Percentiles rank a stretch among this genome's conserved stretches.
Conservation (phyloP, 148 eudicot genomes). For the Chenopodium quinoa region DNA sequence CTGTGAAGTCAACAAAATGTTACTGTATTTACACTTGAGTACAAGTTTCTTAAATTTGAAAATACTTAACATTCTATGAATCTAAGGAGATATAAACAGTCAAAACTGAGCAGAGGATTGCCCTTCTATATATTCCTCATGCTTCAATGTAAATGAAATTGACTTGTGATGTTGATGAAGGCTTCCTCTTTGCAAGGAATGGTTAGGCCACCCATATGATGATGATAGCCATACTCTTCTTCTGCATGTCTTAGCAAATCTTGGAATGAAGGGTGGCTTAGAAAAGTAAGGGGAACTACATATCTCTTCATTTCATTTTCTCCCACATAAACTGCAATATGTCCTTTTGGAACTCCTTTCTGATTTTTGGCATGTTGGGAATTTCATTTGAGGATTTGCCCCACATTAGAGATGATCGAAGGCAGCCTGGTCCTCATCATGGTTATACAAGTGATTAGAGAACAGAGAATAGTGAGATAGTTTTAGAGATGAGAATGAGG, state of each 20-base stretch:
- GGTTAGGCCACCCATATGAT: constrained; percentile 54
- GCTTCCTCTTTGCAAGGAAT: constrained; percentile 53
- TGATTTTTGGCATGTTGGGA: constrained; percentile 11
- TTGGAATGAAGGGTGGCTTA: constrained; percentile 47
- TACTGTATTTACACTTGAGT: not conserved
- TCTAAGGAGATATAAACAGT: not conserved
- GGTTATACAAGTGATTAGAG: not conserved
- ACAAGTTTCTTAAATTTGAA: not conserved
- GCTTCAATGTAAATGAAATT: constrained; percentile 9
- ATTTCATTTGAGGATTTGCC: constrained; percentile 19
- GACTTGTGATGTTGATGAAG: constrained; percentile 30
- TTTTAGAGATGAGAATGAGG: not conserved
- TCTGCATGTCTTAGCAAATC: constrained; percentile 38
- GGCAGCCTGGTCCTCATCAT: constrained; percentile 27
- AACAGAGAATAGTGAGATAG: not conserved
- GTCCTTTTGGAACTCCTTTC: constrained; percentile 43
- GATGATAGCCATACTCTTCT: constrained; percentile 52
- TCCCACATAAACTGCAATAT: constrained; percentile 52
- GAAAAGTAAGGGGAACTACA: constrained; percentile 45
- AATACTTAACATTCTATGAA: not conserved
- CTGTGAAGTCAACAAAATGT: not conserved
- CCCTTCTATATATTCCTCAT: not conserved
- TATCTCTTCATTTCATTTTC: constrained; percentile 38
- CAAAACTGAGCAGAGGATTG: constrained; percentile 7
- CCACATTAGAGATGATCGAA: constrained; percentile 27